Base-by-base conservation (phyloP, 2,329 filamentous ascomycete species). In the Talaromyces sp. region DNA sequence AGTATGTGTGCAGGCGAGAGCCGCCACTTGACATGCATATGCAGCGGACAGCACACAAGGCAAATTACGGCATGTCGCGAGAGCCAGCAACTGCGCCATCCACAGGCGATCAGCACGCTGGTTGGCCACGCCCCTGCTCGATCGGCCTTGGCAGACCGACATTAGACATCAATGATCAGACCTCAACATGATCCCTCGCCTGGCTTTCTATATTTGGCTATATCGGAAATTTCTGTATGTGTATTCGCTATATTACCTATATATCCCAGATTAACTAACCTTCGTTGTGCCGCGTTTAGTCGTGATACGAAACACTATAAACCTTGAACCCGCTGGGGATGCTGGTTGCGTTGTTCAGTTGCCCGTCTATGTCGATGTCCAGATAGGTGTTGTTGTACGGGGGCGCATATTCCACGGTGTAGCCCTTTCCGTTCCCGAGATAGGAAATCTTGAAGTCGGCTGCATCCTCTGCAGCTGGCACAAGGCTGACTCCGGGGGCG, bases 371-470 rank as follows among this genome's bases (percentile, higher is more conserved):
- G 59, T 28, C 47, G 52, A 64, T 58, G 64, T 60, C 55, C 59
- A 67, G 55, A 22, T 51, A 59, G 13, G 33, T 66, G 2, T 67
- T 58, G n/a, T 67, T 66, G 25, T 63, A 62, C 9, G 65, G 60
- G 22, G 66, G 59, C 19, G 65, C 68, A 59, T 70, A 72, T 36
- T 72, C 64, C 51, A 78, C 42, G 8, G 64, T 67, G 59, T 78
- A 73, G 1, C 74, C 76, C 15, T 66, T 65, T 3, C 75, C 72
- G 63, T 71, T 73, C 0, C 74, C 74, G 8, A 73, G 64, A 65
- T 77, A 76, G 0, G 56, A 66, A 27, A 77, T 71, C 15, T 66
- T 69, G 13, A 76, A 66, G 8, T 67, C 69, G 17, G 68, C 68
- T 1, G 73, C 74, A 1, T 57, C 19, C 11, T 66, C 19, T 30